Base-by-base conservation (phyloP, 192 early-diverging fungal species). In the Rhizoclosmatium sp. region DNA sequence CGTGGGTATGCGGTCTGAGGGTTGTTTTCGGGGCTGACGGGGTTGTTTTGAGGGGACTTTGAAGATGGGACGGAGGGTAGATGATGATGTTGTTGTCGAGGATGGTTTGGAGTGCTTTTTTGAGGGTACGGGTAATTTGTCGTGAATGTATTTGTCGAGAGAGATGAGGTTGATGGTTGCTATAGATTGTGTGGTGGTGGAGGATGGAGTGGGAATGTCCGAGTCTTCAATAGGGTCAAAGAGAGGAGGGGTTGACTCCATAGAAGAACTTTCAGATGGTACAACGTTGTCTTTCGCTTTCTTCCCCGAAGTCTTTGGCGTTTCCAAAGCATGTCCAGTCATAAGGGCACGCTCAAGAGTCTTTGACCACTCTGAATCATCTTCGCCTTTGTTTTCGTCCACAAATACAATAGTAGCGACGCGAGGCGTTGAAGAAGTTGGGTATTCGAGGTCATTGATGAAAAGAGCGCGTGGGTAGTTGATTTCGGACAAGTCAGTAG, bases 91-190 rank as follows among this genome's bases (percentile, higher is more conserved):
- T 16, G 42, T n/a, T 16, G 67, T 4, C 16, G 67, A 44, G 2
- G 21, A 44, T n/a, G 45, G 3, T n/a, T 40, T 45, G 67, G 46
- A 14, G 47, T 41, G 19, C 42, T n/a, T 23, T 23, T n/a, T 69
- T 59, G 58, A 21, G 3, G 42, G 19, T 3, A 42, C 67, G 47
- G 9, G 7, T 14, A 31, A 12, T 10, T 10, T 47, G 42, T 47
- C 40, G 42, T 41, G 67, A 69, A 69, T 69, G 42, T 47, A 69
- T 16, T 69, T 41, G 42, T 69, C 67, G 45, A 69, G 67, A 14
- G 41, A 47, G 42, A 69, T 69, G 19, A 39, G 14, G n/a, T 65
- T 40, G 65, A 21, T 19, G 14, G n/a, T 16, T 14, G 40, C n/a
- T 40, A 65, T 65, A 39, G n/a, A 40, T 65, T 39, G n/a, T 45